These are phyloP conservation scores for Ophiosphaerella korrae DNA, from an alignment of 2,329 filamentous ascomycete species.

Conservation along the genomic window DNA sequence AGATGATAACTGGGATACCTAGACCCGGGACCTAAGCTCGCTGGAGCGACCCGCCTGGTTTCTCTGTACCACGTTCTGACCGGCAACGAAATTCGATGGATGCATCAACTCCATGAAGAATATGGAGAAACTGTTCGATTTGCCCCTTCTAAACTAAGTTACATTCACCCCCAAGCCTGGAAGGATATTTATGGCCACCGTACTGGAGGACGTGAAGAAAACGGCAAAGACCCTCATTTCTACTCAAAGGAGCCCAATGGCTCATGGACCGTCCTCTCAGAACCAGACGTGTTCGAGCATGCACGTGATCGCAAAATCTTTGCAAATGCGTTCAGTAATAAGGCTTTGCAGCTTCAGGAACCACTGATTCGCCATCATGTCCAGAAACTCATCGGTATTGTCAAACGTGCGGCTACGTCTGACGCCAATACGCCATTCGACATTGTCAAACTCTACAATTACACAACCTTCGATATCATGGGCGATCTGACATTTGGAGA, in stretches of 20 bases:
- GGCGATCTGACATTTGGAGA: constrained; percentile 59
- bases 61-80: too few species aligned
- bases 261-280: not conserved
- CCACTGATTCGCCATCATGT: not conserved
- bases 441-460: constrained; percentile 15
- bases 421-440: not conserved
- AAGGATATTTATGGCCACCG: constrained; percentile 28
- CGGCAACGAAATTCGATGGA: too few species aligned
- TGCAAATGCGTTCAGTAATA: constrained; percentile 35
- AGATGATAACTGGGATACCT: too few species aligned
- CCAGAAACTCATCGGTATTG: not conserved
- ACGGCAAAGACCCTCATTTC: constrained; percentile 3
- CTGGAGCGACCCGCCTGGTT: too few species aligned
- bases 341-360: too few species aligned
- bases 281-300: constrained; percentile 10
- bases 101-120: constrained; percentile 34
- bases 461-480: too few species aligned
- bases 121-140: constrained; percentile 37
- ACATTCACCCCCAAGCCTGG: constrained; percentile 13
- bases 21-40: too few species aligned
- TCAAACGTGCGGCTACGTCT: not conserved
- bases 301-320: constrained; percentile 19
- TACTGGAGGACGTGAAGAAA: constrained; percentile 2
- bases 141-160: constrained; percentile 22
- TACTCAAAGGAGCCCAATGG: not conserved